Conservation (phyloP, 2,329 filamentous ascomycete genomes). For the Nigrospora oryzae region DNA sequence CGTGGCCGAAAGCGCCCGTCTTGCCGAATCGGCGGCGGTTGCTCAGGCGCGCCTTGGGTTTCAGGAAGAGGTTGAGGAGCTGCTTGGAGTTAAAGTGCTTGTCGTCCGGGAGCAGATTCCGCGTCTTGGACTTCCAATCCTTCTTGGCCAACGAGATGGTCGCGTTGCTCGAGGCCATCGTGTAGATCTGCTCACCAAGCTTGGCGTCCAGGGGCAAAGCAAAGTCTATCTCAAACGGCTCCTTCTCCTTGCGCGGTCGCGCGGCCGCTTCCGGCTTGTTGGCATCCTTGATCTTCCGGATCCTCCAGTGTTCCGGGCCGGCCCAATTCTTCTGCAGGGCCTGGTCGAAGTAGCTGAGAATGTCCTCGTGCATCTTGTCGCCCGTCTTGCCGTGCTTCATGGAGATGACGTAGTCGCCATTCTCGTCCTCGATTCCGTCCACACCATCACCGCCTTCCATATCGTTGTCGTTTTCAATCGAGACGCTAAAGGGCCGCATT, state of each 20-base stretch:
- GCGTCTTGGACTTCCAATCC: conserved; percentile 89
- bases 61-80: conserved; percentile 82
- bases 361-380: conserved; percentile 78
- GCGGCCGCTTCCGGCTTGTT: conserved; percentile 53
- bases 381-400: conserved; percentile 60
- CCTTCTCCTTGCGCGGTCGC: conserved; percentile 83
- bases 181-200: conserved; percentile 71
- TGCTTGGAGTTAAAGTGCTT: conserved; percentile 97
- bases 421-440: conserved; percentile 51
- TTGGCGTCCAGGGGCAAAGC: conserved; percentile 61
- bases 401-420: conserved; percentile 70
- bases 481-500: conserved; percentile 67
- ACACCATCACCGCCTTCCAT: conserved; percentile 41
- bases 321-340: conserved; percentile 96
- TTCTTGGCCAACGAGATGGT: conserved; percentile 83
- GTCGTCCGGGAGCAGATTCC: conserved; percentile 91
- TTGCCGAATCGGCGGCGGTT: conserved; percentile 48
- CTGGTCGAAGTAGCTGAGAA: conserved; percentile 96
- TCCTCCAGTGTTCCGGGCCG: conserved; percentile 97
- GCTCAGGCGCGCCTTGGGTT: conserved; percentile 81
- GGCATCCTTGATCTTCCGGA: conserved; percentile 79
- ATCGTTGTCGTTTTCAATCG: conserved; percentile 43
- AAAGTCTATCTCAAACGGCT: conserved; percentile 93
- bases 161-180: conserved; percentile 69
- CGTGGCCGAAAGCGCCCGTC: conserved; percentile 29